A percentile compares a stretch with the other conserved stretches of the same genome.
These are phyloP conservation scores for Pichia cephalocereana DNA, from an alignment of 805 yeast species.

Conservation along the genomic window DNA sequence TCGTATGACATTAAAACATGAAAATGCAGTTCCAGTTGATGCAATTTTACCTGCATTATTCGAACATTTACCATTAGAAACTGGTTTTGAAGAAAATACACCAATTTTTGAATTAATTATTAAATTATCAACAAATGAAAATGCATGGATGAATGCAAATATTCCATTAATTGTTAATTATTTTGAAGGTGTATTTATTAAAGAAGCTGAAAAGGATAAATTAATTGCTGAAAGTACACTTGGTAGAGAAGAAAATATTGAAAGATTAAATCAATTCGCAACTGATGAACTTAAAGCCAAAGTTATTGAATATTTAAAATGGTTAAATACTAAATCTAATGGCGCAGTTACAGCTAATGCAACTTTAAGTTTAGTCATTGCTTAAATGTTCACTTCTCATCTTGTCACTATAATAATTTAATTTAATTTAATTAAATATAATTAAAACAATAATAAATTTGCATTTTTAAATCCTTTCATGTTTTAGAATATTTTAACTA, in stretches of 20 bases:
- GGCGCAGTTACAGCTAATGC: slow-evolving; percentile 53
- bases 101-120: slow-evolving; percentile 79
- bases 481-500: too few species aligned
- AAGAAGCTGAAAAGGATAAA: slow-evolving; percentile 66
- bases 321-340: slow-evolving; percentile 53
- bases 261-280: slow-evolving; percentile 70
- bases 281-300: slow-evolving; percentile 53
- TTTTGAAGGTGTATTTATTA: slow-evolving; percentile 60
- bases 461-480: not conserved
- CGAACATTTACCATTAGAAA: slow-evolving; percentile 72
- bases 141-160: slow-evolving; percentile 42
- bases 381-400: slow-evolving; percentile 9
- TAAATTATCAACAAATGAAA: slow-evolving; percentile 47
- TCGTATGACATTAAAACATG: slow-evolving; percentile 72
- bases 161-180: slow-evolving; percentile 58
- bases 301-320: slow-evolving; percentile 64
- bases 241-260: slow-evolving; percentile 79
- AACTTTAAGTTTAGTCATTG: slow-evolving; percentile 35
- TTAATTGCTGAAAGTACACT: slow-evolving; percentile 65
- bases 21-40: slow-evolving; percentile 62
- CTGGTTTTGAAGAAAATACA: slow-evolving; percentile 86
- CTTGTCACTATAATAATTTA: not conserved
- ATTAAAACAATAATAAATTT: not conserved
- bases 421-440: not conserved
- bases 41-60: slow-evolving; percentile 69